These are phyloP conservation scores for Emiliania huxleyi DNA, from an alignment of 78 protist species.

Conservation along the genomic window DNA sequence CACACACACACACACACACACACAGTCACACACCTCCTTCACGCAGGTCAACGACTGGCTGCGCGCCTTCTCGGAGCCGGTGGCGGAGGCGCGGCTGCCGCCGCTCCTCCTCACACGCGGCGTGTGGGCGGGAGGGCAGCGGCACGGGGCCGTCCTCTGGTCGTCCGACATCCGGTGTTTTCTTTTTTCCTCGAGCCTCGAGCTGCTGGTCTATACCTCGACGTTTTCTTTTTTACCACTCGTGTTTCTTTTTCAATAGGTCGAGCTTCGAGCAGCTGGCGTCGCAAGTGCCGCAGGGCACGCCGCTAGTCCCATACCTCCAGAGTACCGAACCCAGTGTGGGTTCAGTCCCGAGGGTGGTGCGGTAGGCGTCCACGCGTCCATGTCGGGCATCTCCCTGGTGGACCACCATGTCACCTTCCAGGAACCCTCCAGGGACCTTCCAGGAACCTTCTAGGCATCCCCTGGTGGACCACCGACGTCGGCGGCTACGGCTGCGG, in stretches of 20 bases:
- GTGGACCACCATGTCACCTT: no score
- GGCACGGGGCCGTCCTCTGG: slow-evolving; percentile 40
- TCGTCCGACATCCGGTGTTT: slow-evolving; percentile 2
- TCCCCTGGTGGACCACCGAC: slow-evolving; percentile 45
- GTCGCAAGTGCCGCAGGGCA: not conserved
- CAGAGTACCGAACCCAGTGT: no score
- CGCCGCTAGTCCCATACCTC: no score
- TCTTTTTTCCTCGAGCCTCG: no score
- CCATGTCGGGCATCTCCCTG: no score
- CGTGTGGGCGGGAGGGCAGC: slow-evolving; percentile 33
- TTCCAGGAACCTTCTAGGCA: not conserved
- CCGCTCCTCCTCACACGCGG: slow-evolving; percentile 1
- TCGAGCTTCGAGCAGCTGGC: slow-evolving; percentile 22
- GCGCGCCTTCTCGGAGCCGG: not conserved
- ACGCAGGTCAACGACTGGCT: slow-evolving; percentile 24
- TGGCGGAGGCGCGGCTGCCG: not conserved
- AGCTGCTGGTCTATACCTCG: no score
- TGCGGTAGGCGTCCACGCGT: slow-evolving; percentile 20
- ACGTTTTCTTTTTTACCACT: no score
- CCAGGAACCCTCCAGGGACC: no score
- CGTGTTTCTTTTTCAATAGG: no score
- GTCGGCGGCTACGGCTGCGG: slow-evolving; percentile 44
- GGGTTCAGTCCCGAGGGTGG: no score
- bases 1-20: no score
- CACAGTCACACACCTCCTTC: no score